Conservation (phyloP, 179 eudicot species). For the Gypsophila paniculata region DNA sequence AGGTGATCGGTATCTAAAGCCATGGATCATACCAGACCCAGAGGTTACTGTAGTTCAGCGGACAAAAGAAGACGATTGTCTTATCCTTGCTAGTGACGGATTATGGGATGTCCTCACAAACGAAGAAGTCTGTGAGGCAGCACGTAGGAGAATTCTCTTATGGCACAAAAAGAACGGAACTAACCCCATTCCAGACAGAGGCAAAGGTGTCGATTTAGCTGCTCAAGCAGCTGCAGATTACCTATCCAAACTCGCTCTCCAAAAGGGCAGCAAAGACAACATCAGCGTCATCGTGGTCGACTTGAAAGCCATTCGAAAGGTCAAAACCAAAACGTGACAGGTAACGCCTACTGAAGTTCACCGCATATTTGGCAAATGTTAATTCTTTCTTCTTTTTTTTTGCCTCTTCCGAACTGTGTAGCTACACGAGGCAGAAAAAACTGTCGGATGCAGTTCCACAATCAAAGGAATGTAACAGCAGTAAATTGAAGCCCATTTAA, state of each 20-base stretch:
- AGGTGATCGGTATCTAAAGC: slow-evolving; percentile 75
- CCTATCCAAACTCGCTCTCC: slow-evolving; percentile 60
- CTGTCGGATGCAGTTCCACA: slow-evolving; percentile 28
- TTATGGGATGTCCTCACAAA: slow-evolving; percentile 73
- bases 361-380: slow-evolving; percentile 30
- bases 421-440: slow-evolving; percentile 28
- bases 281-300: slow-evolving; percentile 68
- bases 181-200: slow-evolving; percentile 30
- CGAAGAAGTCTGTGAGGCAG: slow-evolving; percentile 64
- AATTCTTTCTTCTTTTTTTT: slow-evolving; percentile 30
- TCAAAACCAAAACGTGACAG: slow-evolving; percentile 44
- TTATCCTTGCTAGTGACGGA: slow-evolving; percentile 67
- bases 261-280: slow-evolving; percentile 68
- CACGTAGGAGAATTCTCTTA: slow-evolving; percentile 56
- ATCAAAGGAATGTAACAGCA: slow-evolving; percentile 30
- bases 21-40: slow-evolving; percentile 69
- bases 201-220: slow-evolving; percentile 47
- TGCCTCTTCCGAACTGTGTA: slow-evolving; percentile 4
- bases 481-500: slow-evolving; percentile 30
- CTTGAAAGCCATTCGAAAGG: slow-evolving; percentile 65
- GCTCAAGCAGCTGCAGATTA: slow-evolving; percentile 66
- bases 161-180: slow-evolving; percentile 68
- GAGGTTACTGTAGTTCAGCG: slow-evolving; percentile 55
- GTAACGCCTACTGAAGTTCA: background rate
- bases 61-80: slow-evolving; percentile 62